Conservation (phyloP, 2,329 filamentous ascomycete genomes). For the Alternaria metachromatica region DNA sequence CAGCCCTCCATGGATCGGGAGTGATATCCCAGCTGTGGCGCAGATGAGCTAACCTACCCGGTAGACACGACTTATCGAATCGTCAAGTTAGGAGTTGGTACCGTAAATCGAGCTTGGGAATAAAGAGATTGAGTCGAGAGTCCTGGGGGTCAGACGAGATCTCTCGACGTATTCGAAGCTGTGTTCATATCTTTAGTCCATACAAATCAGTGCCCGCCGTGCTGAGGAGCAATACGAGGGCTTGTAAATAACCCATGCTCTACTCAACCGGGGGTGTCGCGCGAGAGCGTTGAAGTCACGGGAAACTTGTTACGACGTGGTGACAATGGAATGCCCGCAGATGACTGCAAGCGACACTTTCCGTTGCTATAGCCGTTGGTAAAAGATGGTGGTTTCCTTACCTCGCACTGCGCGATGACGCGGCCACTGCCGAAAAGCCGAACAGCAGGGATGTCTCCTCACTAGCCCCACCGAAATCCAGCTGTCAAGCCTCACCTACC, state of each 20-base stretch:
- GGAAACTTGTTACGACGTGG: neutral
- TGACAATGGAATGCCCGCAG: neutral
- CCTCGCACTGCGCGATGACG: neutral
- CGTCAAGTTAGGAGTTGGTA: neutral
- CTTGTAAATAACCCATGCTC: neutral
- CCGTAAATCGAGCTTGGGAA: neutral
- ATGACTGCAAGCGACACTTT: neutral
- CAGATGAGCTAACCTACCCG: neutral
- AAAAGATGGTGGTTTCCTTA: neutral
- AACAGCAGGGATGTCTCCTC: neutral
- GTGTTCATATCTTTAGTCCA: neutral
- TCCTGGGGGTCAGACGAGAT: neutral
- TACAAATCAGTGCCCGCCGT: neutral
- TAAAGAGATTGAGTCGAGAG: neutral
- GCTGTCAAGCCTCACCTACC: slow-evolving; percentile 13
- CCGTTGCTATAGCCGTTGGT: neutral
- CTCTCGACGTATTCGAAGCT: neutral
- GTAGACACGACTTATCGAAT: neutral
- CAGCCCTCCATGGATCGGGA: neutral
- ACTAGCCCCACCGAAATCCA: slow-evolving; percentile 14
- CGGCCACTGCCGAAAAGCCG: slow-evolving; percentile 2
- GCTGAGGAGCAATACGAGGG: neutral
- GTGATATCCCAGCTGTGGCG: neutral
- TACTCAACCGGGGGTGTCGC: neutral
- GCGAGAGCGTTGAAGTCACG: neutral